These are phyloP conservation scores for Candida coleopterorum DNA, from an alignment of 805 yeast genomes.

Conservation along the genomic window DNA sequence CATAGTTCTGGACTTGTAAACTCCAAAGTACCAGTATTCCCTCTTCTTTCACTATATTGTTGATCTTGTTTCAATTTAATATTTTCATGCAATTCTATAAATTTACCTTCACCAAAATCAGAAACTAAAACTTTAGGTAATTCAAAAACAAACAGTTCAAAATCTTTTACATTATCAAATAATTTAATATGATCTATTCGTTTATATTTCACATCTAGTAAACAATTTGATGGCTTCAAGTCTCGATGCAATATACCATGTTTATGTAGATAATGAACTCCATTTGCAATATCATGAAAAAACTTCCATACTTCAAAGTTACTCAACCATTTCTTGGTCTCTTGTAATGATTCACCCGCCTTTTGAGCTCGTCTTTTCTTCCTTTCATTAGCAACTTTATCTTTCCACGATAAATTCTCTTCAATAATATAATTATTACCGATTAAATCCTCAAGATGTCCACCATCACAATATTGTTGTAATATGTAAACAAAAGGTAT, in stretches of 20 bases:
- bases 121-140: conserved; percentile 75
- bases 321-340: conserved; percentile 31
- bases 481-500: conserved; percentile 74
- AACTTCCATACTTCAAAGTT: conserved; percentile 63
- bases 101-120: conserved; percentile 86
- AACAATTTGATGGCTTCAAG: conserved; percentile 83
- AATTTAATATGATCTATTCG: neutral
- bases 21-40: conserved; percentile 84
- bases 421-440: conserved; percentile 19
- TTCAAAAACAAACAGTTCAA: conserved; percentile 14
- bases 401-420: conserved; percentile 19
- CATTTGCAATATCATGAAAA: conserved; percentile 62
- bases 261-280: conserved; percentile 66
- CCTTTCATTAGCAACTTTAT: conserved; percentile 24
- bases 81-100: conserved; percentile 49
- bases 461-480: conserved; percentile 87
- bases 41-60: conserved; percentile 50
- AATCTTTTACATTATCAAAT: conserved; percentile 8
- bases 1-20: conserved; percentile 84
- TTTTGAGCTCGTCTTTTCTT: conserved; percentile 17
- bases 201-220: conserved; percentile 41
- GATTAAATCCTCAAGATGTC: conserved; percentile 68
- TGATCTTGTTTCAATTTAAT: conserved; percentile 8
- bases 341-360: neutral
- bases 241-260: conserved; percentile 84